phyloP scores from a whole-genome alignment of 371 early-diverging fungal genomes.

The Syncephalastrum racemosum region DNA sequence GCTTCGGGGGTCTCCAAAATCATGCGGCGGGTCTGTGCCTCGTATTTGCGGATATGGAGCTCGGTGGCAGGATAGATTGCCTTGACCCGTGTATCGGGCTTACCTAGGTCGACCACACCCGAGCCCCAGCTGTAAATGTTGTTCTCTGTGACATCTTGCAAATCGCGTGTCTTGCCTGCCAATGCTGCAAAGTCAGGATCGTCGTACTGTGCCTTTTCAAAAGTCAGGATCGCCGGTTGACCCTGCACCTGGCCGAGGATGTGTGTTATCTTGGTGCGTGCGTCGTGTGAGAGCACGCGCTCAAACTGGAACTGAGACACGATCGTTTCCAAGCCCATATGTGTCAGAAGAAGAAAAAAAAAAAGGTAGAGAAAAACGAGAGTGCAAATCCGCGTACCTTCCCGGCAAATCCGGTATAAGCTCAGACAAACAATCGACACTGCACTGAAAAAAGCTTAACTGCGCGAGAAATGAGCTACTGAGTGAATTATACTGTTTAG shows the following conservation, averaged over 20 bases:
- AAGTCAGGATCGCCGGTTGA: slow-evolving; percentile 33
- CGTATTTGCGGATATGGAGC: slow-evolving; percentile 74
- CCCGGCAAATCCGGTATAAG: too few relatives aligned
- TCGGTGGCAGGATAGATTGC: slow-evolving; percentile 67
- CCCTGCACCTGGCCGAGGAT: slow-evolving; percentile 31
- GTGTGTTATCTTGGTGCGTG: slow-evolving; percentile 35
- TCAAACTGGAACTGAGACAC: slow-evolving; percentile 28
- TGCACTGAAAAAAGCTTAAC: too few relatives aligned
- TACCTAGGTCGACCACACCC: slow-evolving; percentile 26
- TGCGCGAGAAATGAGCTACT: too few relatives aligned
- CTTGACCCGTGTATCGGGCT: slow-evolving; percentile 56
- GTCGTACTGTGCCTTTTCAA: slow-evolving; percentile 58
- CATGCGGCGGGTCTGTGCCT: slow-evolving; percentile 58
- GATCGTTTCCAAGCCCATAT: slow-evolving; percentile 6
- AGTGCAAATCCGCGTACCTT: background rate
- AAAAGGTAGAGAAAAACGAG: slow-evolving; percentile 1
- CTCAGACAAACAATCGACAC: too few relatives aligned
- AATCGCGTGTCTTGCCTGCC: slow-evolving; percentile 23
- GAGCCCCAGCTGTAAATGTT: slow-evolving; percentile 66
- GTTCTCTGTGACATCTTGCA: slow-evolving; percentile 45
- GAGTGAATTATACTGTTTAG: too few relatives aligned
- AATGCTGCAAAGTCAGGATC: slow-evolving; percentile 31
- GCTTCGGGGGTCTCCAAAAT: slow-evolving; percentile 57
- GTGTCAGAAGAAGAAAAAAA: slow-evolving; percentile 6
- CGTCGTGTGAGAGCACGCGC: slow-evolving; percentile 40